Evolutionary conservation across 108 stramenopile genomes (phyloP).

Genomic region (Epithemia pelagica): DNA sequence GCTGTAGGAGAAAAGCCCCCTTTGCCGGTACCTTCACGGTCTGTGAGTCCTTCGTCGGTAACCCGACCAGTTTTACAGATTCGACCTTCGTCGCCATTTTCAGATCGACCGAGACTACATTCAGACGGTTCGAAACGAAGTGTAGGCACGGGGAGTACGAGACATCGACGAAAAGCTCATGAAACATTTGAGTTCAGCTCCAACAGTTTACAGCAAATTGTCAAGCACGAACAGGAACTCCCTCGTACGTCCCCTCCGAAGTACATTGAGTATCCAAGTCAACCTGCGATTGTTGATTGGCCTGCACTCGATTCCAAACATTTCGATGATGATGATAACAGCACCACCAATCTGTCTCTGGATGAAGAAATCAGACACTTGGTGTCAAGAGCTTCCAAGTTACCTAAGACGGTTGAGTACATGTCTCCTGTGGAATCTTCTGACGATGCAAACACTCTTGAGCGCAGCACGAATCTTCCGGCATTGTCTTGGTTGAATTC

Average conservation of each 20-base stretch:
- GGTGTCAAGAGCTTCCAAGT: not conserved
- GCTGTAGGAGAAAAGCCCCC: not conserved
- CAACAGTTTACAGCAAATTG: not conserved
- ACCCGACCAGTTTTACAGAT: not conserved
- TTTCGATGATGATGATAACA: not conserved
- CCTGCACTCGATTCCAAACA: not conserved
- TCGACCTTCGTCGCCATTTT: not conserved
- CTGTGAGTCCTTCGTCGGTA: not conserved
- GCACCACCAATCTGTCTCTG: not conserved
- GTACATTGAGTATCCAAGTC: not conserved
- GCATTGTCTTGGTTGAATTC: not conserved
- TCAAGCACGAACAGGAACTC: not conserved
- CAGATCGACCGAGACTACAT: not conserved
- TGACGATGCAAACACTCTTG: not conserved
- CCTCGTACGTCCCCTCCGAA: not conserved
- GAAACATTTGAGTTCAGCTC: slow-evolving; percentile 1
- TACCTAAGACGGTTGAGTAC: not conserved
- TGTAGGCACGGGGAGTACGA: not conserved
- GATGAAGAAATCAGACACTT: not conserved
- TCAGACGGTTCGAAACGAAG: not conserved
- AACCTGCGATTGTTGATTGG: not conserved
- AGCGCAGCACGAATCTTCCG: not conserved
- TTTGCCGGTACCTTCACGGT: not conserved
- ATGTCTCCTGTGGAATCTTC: not conserved
- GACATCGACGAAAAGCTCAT: not conserved